phyloP scores from a whole-genome alignment of 2,329 filamentous ascomycete genomes.

The Atkinsonella texensis region DNA sequence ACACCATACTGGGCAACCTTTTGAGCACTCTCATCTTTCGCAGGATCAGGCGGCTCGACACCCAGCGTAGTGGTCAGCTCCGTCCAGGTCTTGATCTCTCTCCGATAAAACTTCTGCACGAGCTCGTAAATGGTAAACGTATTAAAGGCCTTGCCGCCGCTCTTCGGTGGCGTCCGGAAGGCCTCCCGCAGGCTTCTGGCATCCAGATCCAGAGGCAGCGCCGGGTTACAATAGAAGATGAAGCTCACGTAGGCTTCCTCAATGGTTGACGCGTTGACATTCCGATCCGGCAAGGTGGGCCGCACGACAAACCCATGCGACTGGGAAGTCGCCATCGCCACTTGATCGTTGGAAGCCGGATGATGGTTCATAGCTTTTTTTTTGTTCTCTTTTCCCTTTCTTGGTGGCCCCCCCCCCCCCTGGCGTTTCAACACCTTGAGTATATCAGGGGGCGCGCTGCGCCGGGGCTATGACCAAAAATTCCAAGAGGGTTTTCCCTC shows the following conservation, averaged over 20 bases:
- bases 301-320: conserved; percentile 8
- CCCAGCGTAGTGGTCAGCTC: conserved; percentile 79
- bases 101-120: conserved; percentile 64
- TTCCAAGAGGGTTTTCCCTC: neutral
- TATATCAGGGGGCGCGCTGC: neutral
- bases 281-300: conserved; percentile 47
- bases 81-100: conserved; percentile 87
- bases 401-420: neutral
- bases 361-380: neutral
- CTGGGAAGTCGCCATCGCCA: neutral
- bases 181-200: conserved; percentile 59
- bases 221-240: conserved; percentile 84
- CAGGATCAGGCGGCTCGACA: conserved; percentile 69
- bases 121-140: conserved; percentile 67
- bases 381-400: no score
- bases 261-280: conserved; percentile 58
- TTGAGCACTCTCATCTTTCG: conserved; percentile 79
- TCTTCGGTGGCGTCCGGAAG: conserved; percentile 72
- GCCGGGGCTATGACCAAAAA: neutral
- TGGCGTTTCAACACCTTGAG: neutral
- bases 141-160: conserved; percentile 76
- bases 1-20: conserved; percentile 95
- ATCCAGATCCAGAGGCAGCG: conserved; percentile 54
- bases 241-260: conserved; percentile 76
- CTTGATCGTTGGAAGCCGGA: neutral